Base-by-base conservation (phyloP, 2,329 filamentous ascomycete species). In the Chaetomiaceae sp. region DNA sequence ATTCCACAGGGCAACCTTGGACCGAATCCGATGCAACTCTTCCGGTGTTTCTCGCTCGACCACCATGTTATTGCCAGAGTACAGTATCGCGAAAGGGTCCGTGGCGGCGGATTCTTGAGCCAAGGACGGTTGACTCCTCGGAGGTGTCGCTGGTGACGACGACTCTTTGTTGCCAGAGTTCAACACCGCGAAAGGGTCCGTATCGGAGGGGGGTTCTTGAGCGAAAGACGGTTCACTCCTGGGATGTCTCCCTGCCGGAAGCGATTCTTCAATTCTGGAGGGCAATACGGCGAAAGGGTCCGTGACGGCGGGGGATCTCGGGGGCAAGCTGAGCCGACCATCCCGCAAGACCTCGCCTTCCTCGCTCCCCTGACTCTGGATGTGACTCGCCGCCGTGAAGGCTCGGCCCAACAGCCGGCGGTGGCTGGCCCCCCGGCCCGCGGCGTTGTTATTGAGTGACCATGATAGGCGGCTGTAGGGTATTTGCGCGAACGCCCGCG, bases 401-500 rank as follows among this genome's bases (percentile, higher is more conserved):
- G 52, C 44, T 33, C 54, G 46, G 22, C 53, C 56, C 58, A 57
- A 58, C 36, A 59, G 38, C 50, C 56, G 59, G 53, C 56, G 59
- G 54, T 56, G 61, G 54, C 34, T 69, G 71, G 70, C 71, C 69
- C 68, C 72, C 71, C 72, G 70, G 72, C 71, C 72, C 60, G 45
- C 69, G 55, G 40, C 44, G 25, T 58, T 66, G 70, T 68, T 71
- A 75, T 68, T 68, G 68, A 47, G 64, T 54, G 55, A 66, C 69
- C 72, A 75, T 74, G 51, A 51, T 57, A 54, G 56, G 64, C 66
- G 62, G 62, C 62, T 70, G 65, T 63, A 65, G 64, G 66, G 69
- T 71, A 72, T 72, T 68, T 68, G 68, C 65, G 66, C 65, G 68
- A 70, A 68, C 67, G 69, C 69, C 70, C 72, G 71, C 71, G 66